These are phyloP conservation scores for Russula brevipes DNA, from an alignment of 768 basidiomycete species.

Conservation along the genomic window DNA sequence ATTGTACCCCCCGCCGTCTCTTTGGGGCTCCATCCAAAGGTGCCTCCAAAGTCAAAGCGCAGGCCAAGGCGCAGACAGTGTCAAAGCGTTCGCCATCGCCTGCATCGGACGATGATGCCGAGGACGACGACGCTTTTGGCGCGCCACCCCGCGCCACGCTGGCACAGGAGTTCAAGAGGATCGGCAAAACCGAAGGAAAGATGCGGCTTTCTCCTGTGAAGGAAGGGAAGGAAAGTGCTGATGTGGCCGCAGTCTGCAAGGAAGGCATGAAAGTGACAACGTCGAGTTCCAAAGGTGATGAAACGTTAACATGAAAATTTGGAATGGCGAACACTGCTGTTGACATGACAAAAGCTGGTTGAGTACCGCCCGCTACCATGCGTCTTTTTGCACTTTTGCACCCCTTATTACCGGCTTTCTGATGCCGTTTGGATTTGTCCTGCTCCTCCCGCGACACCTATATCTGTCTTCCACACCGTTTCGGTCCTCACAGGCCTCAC, in stretches of 20 bases:
- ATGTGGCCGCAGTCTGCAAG: neutral
- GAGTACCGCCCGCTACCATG: neutral
- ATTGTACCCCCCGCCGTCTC: constrained; percentile 24
- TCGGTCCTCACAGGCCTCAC: neutral
- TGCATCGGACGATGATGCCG: constrained; percentile 11
- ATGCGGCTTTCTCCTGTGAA: neutral
- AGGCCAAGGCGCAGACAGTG: neutral
- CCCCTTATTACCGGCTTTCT: constrained; percentile 6
- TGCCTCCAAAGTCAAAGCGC: neutral
- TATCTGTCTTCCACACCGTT: neutral
- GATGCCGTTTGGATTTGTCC: constrained; percentile 14
- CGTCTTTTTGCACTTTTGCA: neutral
- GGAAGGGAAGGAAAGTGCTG: neutral
- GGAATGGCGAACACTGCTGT: neutral
- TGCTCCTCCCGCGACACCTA: constrained; percentile 15
- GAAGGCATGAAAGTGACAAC: constrained; percentile 1
- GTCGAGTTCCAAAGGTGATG: neutral
- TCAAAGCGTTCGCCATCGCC: constrained; percentile 18
- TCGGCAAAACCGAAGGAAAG: constrained; percentile 15
- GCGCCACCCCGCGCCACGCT: constrained; percentile 15
- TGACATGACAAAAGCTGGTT: neutral
- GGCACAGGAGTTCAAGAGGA: constrained; percentile 21
- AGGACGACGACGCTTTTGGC: neutral
- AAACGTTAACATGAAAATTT: neutral
- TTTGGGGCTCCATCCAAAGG: constrained; percentile 14